Evolutionary conservation across 306 rosid genomes (phyloP), one percentile per base, ranked within the genome.

Genomic region (Sicyos baderoa): DNA sequence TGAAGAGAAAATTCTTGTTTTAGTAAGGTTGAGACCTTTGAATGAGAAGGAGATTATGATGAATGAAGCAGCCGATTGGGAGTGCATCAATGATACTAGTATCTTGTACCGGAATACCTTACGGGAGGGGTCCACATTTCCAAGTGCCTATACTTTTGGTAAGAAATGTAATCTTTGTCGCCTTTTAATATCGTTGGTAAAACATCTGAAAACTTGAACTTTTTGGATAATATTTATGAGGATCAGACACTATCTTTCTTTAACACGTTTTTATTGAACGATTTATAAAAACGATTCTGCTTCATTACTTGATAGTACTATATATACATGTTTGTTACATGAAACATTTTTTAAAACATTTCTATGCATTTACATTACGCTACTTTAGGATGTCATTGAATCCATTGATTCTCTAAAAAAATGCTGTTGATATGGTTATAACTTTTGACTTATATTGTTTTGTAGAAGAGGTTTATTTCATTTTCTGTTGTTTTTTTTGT

Each of bases 71-170:
- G 88, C 96, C 70, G 97, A 94, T 54, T 94, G 99, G 99, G 99
- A 94, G 81, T 90, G 97, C 87, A 90, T 94, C 79, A 90, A 90
- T 74, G 99, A 85, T 50, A 94, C 90, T 64, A 88, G 96, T 55
- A 75, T 94, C 66, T 80, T 94, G 76, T 94, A 94, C 75, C 80
- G 97, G 74, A 94, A 94, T 70, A 90, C 97, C 2, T 80, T 94
- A 73, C 87, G 97, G 40, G 99, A 94, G 83, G 99, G 99, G 70
- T 94, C 99, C 69, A 90, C 96, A 70, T 94, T 90, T 84, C 97
- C 99, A 66, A 90, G 77, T 72, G 97, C 99, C 47, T 88, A 90
- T 84, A 72, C 97, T 40, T 94, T 94, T 86, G 99, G 99, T 94
- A 81, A 86, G 63, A 51, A 76, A 65, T 13, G 19, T 22, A 14